Base-by-base conservation (phyloP, 2,329 filamentous ascomycete genomes). In the Neonectria ditissima region DNA sequence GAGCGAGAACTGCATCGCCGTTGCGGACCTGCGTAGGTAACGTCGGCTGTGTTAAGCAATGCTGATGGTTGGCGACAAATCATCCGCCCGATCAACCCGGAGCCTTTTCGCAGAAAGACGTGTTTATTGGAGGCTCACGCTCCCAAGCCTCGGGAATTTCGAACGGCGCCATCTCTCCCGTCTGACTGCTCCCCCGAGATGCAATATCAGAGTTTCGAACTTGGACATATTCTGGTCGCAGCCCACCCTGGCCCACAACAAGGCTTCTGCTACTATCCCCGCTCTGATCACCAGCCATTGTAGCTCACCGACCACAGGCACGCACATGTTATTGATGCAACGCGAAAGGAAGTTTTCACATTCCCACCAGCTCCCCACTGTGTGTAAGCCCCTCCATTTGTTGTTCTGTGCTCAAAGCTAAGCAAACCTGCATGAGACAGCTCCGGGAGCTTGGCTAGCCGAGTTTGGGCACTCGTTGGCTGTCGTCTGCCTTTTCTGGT, bases 401-500 rank as follows among this genome's bases (percentile, higher is more conserved):
- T 30, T 51, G 44, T 43, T 51, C 45, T 24, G 32, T 47, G 26
- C 39, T 7, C 62, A 16, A 39, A 20, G 44, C 50, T 53, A 59
- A 54, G 43, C 39, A 57, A 58, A 43, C 39, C 52, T 41, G 26
- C 63, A 60, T 51, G 28, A 58, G 56, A 52, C 62, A 56, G 39
- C 61, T 45, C 50, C 64, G 52, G 54, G 47, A 48, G 43, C 47
- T 50, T 65, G 55, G 60, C 56, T 48, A 44, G 32, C 28, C 26
- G 24, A 16, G 16, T 41, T 58, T 50, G 20, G 30, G 57, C 44
- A 62, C 60, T 45, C 37, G 32, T 50, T 58, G 41, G 55, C 52
- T 47, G 43, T 59, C 55, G 37, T 67, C 54, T 37, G 43, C 22
- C 58, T 59, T 26, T 59, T 59, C 62, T 59, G 61, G 64, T 68